A percentile compares a stretch with the other conserved stretches of the same genome.
phyloP scores from a whole-genome alignment of 2,329 filamentous ascomycete genomes.

The Pseudocercospora cruenta region DNA sequence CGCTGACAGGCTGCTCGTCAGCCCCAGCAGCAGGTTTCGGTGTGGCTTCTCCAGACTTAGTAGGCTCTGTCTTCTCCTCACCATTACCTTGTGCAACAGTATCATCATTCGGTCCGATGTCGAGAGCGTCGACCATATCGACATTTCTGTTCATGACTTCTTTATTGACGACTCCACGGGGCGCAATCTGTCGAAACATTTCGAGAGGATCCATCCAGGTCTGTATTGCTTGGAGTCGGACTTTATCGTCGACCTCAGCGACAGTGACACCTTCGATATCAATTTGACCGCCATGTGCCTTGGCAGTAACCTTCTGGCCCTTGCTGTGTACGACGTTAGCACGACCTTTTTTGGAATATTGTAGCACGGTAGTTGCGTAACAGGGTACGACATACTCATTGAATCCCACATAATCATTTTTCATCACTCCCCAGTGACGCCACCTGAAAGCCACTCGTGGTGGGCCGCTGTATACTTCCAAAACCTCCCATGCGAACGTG shows the following conservation, averaged over 20 bases:
- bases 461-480: slow-evolving; percentile 69
- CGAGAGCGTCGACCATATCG: slow-evolving; percentile 29
- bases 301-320: slow-evolving; percentile 64
- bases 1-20: background rate
- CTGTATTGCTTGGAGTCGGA: slow-evolving; percentile 62
- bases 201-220: slow-evolving; percentile 69
- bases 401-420: slow-evolving; percentile 66
- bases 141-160: slow-evolving; percentile 44
- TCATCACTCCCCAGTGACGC: slow-evolving; percentile 71
- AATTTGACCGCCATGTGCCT: slow-evolving; percentile 63
- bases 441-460: slow-evolving; percentile 66
- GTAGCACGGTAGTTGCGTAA: slow-evolving; percentile 12
- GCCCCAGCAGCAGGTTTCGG: slow-evolving; percentile 10
- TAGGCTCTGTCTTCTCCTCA: background rate
- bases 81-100: background rate
- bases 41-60: slow-evolving; percentile 30
- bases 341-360: background rate
- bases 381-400: slow-evolving; percentile 57
- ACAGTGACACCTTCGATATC: slow-evolving; percentile 67
- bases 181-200: slow-evolving; percentile 68
- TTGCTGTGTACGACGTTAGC: slow-evolving; percentile 49
- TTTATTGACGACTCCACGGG: slow-evolving; percentile 53
- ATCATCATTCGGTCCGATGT: slow-evolving; percentile 27
- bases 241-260: slow-evolving; percentile 63
- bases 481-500: slow-evolving; percentile 70